Conservation (phyloP, 2,329 filamentous ascomycete genomes). For the Aureobasidium namibiae region DNA sequence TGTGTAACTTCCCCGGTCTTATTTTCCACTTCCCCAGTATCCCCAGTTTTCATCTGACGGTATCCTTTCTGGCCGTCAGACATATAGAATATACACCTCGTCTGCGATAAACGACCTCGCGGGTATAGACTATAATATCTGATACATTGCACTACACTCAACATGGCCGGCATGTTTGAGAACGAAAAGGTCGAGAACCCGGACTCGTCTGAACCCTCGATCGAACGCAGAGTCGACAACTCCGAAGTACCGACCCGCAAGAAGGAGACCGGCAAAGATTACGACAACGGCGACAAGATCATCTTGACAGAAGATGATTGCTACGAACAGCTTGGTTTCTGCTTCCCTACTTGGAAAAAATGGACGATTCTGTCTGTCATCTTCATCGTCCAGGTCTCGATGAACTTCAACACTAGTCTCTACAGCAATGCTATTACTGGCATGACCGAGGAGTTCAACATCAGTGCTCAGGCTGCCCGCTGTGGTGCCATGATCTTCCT, state of each 20-base stretch:
- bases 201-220: constrained; percentile 1
- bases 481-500: constrained; percentile 44
- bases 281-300: background rate
- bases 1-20: background rate
- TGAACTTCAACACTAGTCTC: constrained; percentile 52
- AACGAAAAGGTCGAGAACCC: constrained; percentile 11
- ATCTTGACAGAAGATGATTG: constrained; percentile 10
- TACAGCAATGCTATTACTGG: constrained; percentile 45
- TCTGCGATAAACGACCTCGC: background rate
- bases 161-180: constrained; percentile 4
- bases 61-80: background rate
- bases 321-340: constrained; percentile 42
- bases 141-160: background rate
- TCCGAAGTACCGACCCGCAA: constrained; percentile 3
- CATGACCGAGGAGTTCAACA: constrained; percentile 38
- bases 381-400: constrained; percentile 47
- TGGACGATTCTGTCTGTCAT: constrained; percentile 45
- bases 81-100: background rate
- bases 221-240: constrained; percentile 10
- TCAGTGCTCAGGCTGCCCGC: constrained; percentile 40
- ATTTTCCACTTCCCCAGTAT: background rate
- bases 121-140: background rate
- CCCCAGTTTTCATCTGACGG: constrained; percentile 2
- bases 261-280: constrained; percentile 1
- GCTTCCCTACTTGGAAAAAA: constrained; percentile 43